Conservation (phyloP, 1,139 yeast genomes). For the Hemisphaericaspora lyxosophila region DNA sequence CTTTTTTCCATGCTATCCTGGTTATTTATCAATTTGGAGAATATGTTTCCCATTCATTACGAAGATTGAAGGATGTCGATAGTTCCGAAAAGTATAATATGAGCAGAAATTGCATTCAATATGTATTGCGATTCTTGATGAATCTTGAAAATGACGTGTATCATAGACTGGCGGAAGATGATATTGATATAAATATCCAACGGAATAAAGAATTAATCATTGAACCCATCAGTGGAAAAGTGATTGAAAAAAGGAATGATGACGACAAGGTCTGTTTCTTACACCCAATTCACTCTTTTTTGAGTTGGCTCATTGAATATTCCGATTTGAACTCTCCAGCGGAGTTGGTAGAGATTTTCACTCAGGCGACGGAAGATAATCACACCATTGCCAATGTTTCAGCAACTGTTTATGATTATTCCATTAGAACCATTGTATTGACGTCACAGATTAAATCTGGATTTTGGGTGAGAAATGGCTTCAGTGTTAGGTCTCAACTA, state of each 20-base stretch:
- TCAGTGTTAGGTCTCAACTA: constrained; percentile 74
- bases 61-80: constrained; percentile 24
- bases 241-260: constrained; percentile 25
- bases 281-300: constrained; percentile 76
- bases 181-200: constrained; percentile 27
- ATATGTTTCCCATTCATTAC: constrained; percentile 50
- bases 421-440: constrained; percentile 66
- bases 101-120: constrained; percentile 31
- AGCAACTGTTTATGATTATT: constrained; percentile 61
- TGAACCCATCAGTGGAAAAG: constrained; percentile 25
- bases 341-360: constrained; percentile 20
- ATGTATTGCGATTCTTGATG: constrained; percentile 32
- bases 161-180: constrained; percentile 29
- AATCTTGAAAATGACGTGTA: constrained; percentile 29
- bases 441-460: constrained; percentile 59
- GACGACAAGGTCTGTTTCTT: constrained; percentile 63
- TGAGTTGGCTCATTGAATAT: constrained; percentile 69
- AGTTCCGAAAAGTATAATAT: constrained; percentile 18
- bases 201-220: constrained; percentile 17
- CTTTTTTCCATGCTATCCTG: constrained; percentile 75
- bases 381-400: constrained; percentile 12
- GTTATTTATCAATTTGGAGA: constrained; percentile 67
- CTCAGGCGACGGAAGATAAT: constrained; percentile 8
- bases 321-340: constrained; percentile 31
- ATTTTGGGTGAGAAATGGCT: constrained; percentile 60